These are phyloP conservation scores for Nannochloropsis salina DNA, from an alignment of 108 stramenopile species.

Conservation along the genomic window DNA sequence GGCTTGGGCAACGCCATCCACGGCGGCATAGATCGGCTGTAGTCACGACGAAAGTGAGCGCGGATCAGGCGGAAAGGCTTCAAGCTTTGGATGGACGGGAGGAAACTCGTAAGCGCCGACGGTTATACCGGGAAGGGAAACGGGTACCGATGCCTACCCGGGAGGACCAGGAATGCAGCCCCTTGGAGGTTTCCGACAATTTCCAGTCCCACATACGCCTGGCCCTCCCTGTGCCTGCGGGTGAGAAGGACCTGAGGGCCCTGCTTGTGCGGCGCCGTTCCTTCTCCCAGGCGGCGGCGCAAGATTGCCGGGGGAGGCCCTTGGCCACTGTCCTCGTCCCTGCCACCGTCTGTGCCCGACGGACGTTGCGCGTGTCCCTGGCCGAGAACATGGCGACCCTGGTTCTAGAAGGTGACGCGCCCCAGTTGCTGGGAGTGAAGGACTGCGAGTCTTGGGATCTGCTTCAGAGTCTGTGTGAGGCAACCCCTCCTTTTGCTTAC, in stretches of 20 bases:
- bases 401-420: not conserved
- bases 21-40: not conserved
- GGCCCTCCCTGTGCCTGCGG: not conserved
- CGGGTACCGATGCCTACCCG: not conserved
- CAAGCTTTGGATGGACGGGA: not conserved
- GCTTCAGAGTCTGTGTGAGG: not conserved
- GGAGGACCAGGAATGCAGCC: not conserved
- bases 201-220: not conserved
- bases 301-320: not conserved
- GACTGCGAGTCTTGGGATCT: not conserved
- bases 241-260: not conserved
- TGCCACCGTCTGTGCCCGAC: not conserved
- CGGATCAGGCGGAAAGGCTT: not conserved
- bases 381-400: conserved; percentile 5
- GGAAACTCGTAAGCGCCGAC: not conserved
- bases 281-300: not conserved
- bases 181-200: not conserved
- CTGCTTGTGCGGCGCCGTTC: not conserved
- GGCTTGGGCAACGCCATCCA: too few relatives aligned
- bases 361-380: not conserved
- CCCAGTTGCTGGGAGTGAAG: not conserved
- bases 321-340: not conserved
- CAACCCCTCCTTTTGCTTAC: not conserved
- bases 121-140: not conserved
- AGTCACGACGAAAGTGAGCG: not conserved